Percentiles rank a stretch among this genome's conserved stretches.
phyloP scores from a whole-genome alignment of 106 monocot species.

The Allium sativum region DNA sequence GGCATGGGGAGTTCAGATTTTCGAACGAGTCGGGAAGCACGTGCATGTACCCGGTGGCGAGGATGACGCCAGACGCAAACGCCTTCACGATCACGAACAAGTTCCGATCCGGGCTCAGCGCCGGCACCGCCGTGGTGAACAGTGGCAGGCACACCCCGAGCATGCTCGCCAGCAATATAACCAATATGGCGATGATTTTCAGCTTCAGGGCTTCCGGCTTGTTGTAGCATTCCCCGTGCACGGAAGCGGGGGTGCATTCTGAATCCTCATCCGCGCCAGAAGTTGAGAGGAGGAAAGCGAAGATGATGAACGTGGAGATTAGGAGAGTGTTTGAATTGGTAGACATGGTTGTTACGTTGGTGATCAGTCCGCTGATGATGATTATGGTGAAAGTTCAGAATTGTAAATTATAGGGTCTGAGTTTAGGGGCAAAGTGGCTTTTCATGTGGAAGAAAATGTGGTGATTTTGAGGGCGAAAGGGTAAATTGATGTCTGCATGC shows the following conservation, averaged over 20 bases:
- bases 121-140: conserved; percentile 25
- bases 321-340: too few relatives aligned
- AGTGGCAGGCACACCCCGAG: conserved; percentile 7
- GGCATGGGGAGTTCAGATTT: conserved; percentile 45
- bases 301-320: too few relatives aligned
- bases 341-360: too few relatives aligned
- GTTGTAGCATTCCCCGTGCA: conserved; percentile 43
- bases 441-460: too few relatives aligned
- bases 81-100: conserved; percentile 59
- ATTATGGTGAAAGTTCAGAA: too few relatives aligned
- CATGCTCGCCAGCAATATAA: conserved; percentile 2
- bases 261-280: too few relatives aligned
- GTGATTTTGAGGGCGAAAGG: too few relatives aligned
- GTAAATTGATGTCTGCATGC: too few relatives aligned
- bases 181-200: conserved; percentile 45
- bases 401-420: too few relatives aligned
- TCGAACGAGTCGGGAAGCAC: conserved; percentile 55
- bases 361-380: too few relatives aligned
- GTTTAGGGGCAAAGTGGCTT: too few relatives aligned
- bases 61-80: conserved; percentile 72
- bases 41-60: conserved; percentile 68
- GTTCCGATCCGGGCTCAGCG: conserved; percentile 47
- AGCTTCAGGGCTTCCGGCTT: conserved; percentile 30
- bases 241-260: conserved; percentile 6
- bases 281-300: too few relatives aligned